A percentile compares a stretch with the other conserved stretches of the same genome.
Evolutionary conservation across 768 basidiomycete genomes (phyloP).

Genomic region (Tricholoma bakamatsutake): DNA sequence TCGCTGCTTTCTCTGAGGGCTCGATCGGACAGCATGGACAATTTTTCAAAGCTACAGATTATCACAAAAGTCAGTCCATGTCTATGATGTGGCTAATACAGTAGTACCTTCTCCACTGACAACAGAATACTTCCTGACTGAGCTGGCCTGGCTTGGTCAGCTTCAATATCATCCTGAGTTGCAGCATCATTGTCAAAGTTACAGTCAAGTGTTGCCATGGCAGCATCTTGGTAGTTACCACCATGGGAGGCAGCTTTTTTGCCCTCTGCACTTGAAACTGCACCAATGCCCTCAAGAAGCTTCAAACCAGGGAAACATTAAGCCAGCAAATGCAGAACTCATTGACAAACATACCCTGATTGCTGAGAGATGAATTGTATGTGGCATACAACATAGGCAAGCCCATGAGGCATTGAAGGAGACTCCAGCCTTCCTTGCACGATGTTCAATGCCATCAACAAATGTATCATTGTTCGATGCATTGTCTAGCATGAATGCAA

Average conservation of each 20-base stretch:
- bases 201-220: no score
- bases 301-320: no score
- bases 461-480: conserved; percentile 7
- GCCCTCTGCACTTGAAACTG: neutral
- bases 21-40: conserved; percentile 10
- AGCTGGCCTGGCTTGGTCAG: no score
- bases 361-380: conserved; percentile 1
- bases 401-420: conserved; percentile 1
- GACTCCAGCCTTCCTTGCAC: neutral
- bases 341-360: conserved; percentile 1
- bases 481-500: no score
- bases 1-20: conserved; percentile 13
- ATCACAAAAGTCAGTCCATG: neutral
- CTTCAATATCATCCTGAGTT: no score
- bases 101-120: neutral
- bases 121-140: neutral
- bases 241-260: no score
- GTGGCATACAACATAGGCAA: neutral
- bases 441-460: conserved; percentile 2
- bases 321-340: neutral
- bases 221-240: no score
- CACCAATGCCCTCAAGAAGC: neutral
- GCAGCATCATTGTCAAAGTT: no score
- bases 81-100: neutral
- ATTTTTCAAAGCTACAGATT: conserved; percentile 12